A percentile compares a stretch with the other conserved stretches of the same genome.
These are phyloP conservation scores for Xylaria bambusicola DNA, from an alignment of 495 filamentous ascomycete genomes.

Conservation along the genomic window DNA sequence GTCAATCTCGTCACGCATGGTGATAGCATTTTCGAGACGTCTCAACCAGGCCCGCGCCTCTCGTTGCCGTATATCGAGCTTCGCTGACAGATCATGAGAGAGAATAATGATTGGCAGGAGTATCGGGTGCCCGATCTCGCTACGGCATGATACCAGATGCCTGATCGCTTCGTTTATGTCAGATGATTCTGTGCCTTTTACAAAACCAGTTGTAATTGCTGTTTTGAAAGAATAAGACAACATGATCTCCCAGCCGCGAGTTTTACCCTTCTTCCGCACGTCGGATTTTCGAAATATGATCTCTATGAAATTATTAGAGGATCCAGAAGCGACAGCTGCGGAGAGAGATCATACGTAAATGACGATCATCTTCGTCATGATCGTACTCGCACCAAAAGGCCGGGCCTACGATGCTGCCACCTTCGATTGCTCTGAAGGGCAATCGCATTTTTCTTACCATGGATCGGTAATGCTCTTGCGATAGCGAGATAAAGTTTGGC, in stretches of 20 bases:
- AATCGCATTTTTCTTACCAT: constrained; percentile 43
- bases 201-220: constrained; percentile 53
- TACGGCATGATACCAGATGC: constrained; percentile 46
- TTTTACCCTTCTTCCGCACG: constrained; percentile 58
- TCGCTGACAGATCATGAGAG: constrained; percentile 48
- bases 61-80: constrained; percentile 56
- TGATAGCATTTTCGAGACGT: constrained; percentile 57
- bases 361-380: constrained; percentile 51
- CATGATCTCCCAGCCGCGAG: constrained; percentile 60
- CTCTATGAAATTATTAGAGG: constrained; percentile 34
- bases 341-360: constrained; percentile 46
- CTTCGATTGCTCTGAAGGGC: constrained; percentile 54
- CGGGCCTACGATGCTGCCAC: constrained; percentile 52
- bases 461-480: constrained; percentile 39
- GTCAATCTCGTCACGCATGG: constrained; percentile 55
- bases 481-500: constrained; percentile 47
- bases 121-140: constrained; percentile 53
- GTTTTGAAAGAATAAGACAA: constrained; percentile 56
- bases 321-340: not conserved
- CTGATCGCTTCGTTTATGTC: constrained; percentile 48
- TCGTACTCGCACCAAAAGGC: constrained; percentile 59
- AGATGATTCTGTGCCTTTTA: constrained; percentile 55
- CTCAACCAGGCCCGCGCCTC: constrained; percentile 58
- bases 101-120: constrained; percentile 57
- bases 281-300: constrained; percentile 59